A percentile compares a stretch with the other conserved stretches of the same genome.
phyloP scores from a whole-genome alignment of 768 basidiomycete genomes.

The Suillus fuscotomentosus region DNA sequence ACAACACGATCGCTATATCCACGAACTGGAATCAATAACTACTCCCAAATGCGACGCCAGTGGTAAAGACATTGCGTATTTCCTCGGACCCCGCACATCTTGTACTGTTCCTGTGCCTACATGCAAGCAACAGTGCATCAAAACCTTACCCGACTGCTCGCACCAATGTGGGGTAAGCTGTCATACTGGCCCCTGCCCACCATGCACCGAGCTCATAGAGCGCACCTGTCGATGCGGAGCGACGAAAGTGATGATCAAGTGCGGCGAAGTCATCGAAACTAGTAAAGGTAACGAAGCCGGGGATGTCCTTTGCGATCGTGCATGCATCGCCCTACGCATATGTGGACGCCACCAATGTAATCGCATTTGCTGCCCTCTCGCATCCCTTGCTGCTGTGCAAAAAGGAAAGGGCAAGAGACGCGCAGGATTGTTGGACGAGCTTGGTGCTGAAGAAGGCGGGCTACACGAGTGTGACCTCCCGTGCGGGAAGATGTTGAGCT shows the following conservation, averaged over 20 bases:
- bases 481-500: slow-evolving; percentile 69
- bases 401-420: slow-evolving; percentile 67
- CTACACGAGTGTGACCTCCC: slow-evolving; percentile 84
- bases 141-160: slow-evolving; percentile 59
- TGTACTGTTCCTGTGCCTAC: slow-evolving; percentile 83
- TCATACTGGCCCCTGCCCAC: slow-evolving; percentile 78
- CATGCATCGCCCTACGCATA: slow-evolving; percentile 72
- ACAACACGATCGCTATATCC: slow-evolving; percentile 5
- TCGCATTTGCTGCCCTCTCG: slow-evolving; percentile 86
- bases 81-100: slow-evolving; percentile 40
- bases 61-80: slow-evolving; percentile 10
- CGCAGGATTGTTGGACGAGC: slow-evolving; percentile 32
- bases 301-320: slow-evolving; percentile 77
- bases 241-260: slow-evolving; percentile 51
- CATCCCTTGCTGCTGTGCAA: slow-evolving; percentile 50
- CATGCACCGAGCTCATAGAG: slow-evolving; percentile 67
- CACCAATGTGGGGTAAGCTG: slow-evolving; percentile 74
- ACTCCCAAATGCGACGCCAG: slow-evolving; percentile 9
- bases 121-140: slow-evolving; percentile 68
- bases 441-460: slow-evolving; percentile 58
- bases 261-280: slow-evolving; percentile 39
- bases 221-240: slow-evolving; percentile 87
- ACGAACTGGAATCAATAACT: neutral
- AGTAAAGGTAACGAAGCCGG: slow-evolving; percentile 42
- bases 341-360: slow-evolving; percentile 89